Evolutionary conservation across 2,329 filamentous ascomycete species (phyloP), one percentile per base, ranked within the genome.

Genomic region (Polytolypa hystricis): DNA sequence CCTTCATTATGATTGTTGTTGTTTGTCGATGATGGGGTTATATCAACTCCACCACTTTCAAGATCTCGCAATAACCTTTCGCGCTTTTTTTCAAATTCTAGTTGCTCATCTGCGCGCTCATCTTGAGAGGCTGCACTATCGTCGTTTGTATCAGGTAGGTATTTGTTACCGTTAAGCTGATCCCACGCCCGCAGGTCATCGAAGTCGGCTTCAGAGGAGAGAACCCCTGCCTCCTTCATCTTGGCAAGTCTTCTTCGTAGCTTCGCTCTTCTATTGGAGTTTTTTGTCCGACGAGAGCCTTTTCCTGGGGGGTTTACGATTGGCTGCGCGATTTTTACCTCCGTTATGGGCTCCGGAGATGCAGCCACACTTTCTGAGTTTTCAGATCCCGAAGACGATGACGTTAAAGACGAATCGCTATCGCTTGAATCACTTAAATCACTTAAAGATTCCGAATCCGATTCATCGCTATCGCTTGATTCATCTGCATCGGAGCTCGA

Each of bases 211-310:
- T 66, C 53, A 17, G 57, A 44, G 14, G 65, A 65, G 6, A 81
- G 54, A 9, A 68, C 50, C 1, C 71, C 73, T n/a, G 65, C 54
- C 12, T 62, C 53, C 46, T 78, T 74, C 5, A 79, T 58, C 38
- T 64, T 61, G 3, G 58, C 56, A 8, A 80, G 56, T 39, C 61
- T 60, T 39, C 67, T 67, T 26, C 61, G 55, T 35, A 69, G 56
- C 38, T 67, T 68, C 27, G 66, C 65, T 26, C 77, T 65, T 19
- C 57, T 49, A 44, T 81, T 81, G 42, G 74, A 69, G 16, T 58
- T 57, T 34, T 67, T 66, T 0, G 77, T 81, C 12, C 52, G 47
- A 15, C 50, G 45, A 20, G 61, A 64, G 11, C 77, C 77, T 41
- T 64, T 36, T 4, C 66, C 65, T 29, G 73, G 70, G 33, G 66